phyloP scores from a whole-genome alignment of 768 basidiomycete genomes.

The Russula compacta region DNA sequence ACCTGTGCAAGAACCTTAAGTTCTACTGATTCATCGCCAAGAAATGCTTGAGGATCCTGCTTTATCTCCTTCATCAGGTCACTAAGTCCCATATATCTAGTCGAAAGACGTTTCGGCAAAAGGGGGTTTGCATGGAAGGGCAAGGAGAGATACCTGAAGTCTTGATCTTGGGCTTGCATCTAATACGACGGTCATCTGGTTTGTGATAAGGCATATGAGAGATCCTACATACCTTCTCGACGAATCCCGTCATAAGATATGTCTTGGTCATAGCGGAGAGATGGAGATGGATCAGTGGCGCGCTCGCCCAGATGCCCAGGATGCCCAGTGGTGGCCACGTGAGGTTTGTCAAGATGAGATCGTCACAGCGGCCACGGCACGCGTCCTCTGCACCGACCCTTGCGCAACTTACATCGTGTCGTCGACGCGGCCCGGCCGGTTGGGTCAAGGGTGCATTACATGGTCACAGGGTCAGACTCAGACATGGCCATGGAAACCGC shows the following conservation, averaged over 20 bases:
- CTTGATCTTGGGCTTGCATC: slow-evolving; percentile 90
- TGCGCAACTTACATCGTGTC: too few species aligned
- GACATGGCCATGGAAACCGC: too few species aligned
- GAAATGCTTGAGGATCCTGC: slow-evolving; percentile 63
- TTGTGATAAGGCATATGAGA: neutral
- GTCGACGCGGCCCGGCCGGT: too few species aligned
- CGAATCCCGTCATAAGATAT: slow-evolving; percentile 75
- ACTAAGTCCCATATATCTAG: slow-evolving; percentile 92
- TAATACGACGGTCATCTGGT: slow-evolving; percentile 25
- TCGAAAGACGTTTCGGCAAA: slow-evolving; percentile 8
- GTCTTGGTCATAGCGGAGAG: slow-evolving; percentile 64
- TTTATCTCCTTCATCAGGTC: slow-evolving; percentile 87
- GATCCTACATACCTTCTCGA: slow-evolving; percentile 54
- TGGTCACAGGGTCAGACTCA: too few species aligned
- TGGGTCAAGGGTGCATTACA: too few species aligned
- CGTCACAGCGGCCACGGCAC: neutral
- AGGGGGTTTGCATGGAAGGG: slow-evolving; percentile 15
- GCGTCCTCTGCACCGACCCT: too few species aligned
- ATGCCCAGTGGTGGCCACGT: neutral
- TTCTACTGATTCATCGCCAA: slow-evolving; percentile 81
- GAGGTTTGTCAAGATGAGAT: neutral
- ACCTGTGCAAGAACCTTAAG: slow-evolving; percentile 78
- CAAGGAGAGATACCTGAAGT: slow-evolving; percentile 56
- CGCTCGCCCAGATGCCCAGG: too few species aligned
- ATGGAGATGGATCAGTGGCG: neutral